Conservation (phyloP, 148 eudicot species). For the Rhododendron simsii region DNA sequence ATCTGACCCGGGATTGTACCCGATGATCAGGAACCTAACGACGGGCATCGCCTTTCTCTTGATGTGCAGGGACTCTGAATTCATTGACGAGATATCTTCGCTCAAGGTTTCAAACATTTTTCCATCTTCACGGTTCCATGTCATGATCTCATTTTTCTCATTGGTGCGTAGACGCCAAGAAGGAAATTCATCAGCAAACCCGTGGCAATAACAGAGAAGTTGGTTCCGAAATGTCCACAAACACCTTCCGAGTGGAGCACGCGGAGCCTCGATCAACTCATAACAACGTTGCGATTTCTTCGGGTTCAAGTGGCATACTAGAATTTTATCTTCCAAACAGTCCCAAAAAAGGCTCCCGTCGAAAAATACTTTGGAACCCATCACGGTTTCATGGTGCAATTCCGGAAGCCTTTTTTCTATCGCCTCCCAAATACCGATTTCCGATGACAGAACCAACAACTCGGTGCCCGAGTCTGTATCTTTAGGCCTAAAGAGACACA, state of each 20-base stretch:
- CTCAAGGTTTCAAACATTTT: not conserved
- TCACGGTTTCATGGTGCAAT: not conserved
- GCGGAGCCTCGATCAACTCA: constrained; percentile 7
- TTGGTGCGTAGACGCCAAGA: constrained; percentile 4
- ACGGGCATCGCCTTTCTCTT: not conserved
- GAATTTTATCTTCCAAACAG: constrained; percentile 5
- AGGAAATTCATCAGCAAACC: not conserved
- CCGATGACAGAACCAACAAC: not conserved
- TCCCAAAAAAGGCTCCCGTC: constrained; percentile 17
- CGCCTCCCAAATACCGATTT: not conserved
- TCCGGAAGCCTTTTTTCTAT: not conserved
- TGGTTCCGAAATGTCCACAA: not conserved
- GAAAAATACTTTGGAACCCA: constrained; percentile 9
- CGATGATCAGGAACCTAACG: constrained; percentile 2
- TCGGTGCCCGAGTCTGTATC: not conserved
- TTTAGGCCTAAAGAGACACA: not conserved
- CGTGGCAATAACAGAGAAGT: constrained; percentile 12
- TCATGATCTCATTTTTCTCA: not conserved
- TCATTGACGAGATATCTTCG: not conserved
- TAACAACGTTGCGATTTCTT: not conserved
- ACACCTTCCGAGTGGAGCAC: constrained; percentile 15
- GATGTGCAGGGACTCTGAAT: not conserved
- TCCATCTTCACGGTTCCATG: constrained; percentile 10
- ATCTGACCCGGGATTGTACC: not conserved
- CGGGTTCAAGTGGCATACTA: not conserved